Base-by-base conservation (phyloP, 2,329 filamentous ascomycete species). In the Aspergillus pseudonomiae region DNA sequence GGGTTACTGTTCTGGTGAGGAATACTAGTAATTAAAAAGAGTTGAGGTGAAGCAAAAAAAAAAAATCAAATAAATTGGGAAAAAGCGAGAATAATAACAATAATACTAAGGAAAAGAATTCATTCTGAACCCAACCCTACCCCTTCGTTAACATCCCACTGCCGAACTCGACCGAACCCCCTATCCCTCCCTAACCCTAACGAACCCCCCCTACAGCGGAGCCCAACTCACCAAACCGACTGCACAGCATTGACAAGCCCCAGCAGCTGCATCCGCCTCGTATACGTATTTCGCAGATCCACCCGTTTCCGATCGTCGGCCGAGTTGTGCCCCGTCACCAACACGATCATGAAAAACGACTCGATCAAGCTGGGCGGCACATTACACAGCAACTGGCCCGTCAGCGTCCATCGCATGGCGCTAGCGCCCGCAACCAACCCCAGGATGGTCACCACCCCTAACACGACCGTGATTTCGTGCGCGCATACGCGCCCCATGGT, bases 301-400 rank as follows among this genome's bases (percentile, higher is more conserved):
- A 62, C 54, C 24, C 67, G 65, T 54, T 64, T 67, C 55, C 59
- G 64, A 32, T 59, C 65, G 34, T 74, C 70, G 28, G 63, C 64
- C 41, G 68, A 60, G 46, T 74, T 75, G 57, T 76, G 71, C 10
- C 71, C 71, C 6, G 72, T 69, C 34, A 75, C 67, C 10, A 75
- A 61, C 43, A 74, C 65, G 45, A 75, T 65, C 68, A 71, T 74
- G 50, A 75, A 65, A 70, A 74, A 76, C 2, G 68, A 67, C 57
- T 75, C 74, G 50, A 76, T 71, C 30, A 76, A 66, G 59, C 72
- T 76, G 7, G 74, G 73, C 11, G 74, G 74, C 12, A 75, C 70
- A 64, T 76, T 76, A 65, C 69, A 75, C 16, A 76, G 61, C 11
- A 76, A 59, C 55, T 76, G 74, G 5, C 74, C 74, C 3, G 73